Evolutionary conservation across 1,139 yeast species (phyloP).

Genomic region (Casaregolazyma suthepensis): DNA sequence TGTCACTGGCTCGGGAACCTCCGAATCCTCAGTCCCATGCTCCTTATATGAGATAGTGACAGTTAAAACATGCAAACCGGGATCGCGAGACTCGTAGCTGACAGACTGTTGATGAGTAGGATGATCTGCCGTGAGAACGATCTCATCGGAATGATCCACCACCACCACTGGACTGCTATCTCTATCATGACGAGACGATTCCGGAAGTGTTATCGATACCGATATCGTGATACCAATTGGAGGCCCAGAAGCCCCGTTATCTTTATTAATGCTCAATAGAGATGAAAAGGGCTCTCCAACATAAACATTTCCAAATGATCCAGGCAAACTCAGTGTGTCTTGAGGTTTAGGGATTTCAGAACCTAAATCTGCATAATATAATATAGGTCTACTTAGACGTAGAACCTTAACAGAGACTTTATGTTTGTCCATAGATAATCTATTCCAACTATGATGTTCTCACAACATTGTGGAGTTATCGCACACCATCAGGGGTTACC

Average conservation of each 20-base stretch:
- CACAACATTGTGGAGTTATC: neutral
- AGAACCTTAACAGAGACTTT: slow-evolving; percentile 25
- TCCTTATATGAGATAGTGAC: slow-evolving; percentile 23
- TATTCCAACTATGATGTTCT: too few species aligned
- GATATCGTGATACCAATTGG: slow-evolving; percentile 17
- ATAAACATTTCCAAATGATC: slow-evolving; percentile 26
- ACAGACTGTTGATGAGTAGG: slow-evolving; percentile 19
- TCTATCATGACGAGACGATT: slow-evolving; percentile 12
- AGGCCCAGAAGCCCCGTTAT: neutral
- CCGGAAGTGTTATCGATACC: slow-evolving; percentile 19
- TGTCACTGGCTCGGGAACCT: slow-evolving; percentile 11
- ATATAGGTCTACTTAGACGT: slow-evolving; percentile 27
- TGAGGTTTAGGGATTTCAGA: slow-evolving; percentile 10
- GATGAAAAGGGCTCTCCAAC: slow-evolving; percentile 30
- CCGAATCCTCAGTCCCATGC: slow-evolving; percentile 3
- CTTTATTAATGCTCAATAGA: slow-evolving; percentile 21
- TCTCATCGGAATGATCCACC: neutral
- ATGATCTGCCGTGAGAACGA: neutral
- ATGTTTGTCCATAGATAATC: slow-evolving; percentile 12
- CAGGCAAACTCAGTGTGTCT: slow-evolving; percentile 20
- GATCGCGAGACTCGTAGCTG: slow-evolving; percentile 25
- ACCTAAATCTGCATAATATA: slow-evolving; percentile 16
- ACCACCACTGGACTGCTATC: neutral
- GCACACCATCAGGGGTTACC: slow-evolving; percentile 1
- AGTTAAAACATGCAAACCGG: slow-evolving; percentile 29